Conservation (phyloP, 2,329 filamentous ascomycete genomes). For the Rasamsonia emersonii region DNA sequence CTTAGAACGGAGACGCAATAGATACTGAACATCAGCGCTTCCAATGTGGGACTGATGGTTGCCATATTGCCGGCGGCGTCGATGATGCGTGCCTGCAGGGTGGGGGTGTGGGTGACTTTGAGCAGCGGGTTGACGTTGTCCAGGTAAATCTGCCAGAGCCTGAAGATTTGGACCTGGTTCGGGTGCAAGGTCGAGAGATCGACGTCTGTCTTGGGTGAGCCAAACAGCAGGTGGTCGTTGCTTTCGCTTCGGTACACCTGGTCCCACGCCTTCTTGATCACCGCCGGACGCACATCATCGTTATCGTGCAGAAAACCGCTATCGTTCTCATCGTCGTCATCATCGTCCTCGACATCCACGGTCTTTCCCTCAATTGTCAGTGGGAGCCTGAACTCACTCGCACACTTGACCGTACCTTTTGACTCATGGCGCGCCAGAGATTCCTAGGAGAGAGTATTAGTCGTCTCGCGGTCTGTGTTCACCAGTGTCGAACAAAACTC, state of each 20-base stretch:
- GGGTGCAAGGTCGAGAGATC: slow-evolving; percentile 51
- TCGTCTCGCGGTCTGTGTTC: too few species aligned
- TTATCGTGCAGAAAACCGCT: slow-evolving; percentile 23
- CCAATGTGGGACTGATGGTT: slow-evolving; percentile 48
- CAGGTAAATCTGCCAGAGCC: slow-evolving; percentile 58
- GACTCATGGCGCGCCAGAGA: too few species aligned
- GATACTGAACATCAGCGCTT: slow-evolving; percentile 63
- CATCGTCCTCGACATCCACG: slow-evolving; percentile 10
- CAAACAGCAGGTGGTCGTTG: slow-evolving; percentile 47
- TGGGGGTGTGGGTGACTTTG: slow-evolving; percentile 60
- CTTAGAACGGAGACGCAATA: slow-evolving; percentile 54
- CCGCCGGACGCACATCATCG: slow-evolving; percentile 22
- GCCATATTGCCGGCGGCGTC: slow-evolving; percentile 50
- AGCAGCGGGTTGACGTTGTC: slow-evolving; percentile 61
- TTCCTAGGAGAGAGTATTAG: too few species aligned
- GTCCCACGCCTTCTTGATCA: slow-evolving; percentile 41
- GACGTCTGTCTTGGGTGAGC: slow-evolving; percentile 31
- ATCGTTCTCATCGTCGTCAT: slow-evolving; percentile 15
- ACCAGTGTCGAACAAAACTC: too few species aligned
- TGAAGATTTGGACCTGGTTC: slow-evolving; percentile 46
- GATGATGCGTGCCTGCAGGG: slow-evolving; percentile 55
- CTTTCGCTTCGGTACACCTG: slow-evolving; percentile 24
- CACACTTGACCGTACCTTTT: too few species aligned
- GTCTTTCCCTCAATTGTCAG: too few species aligned
- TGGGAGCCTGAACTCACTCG: too few species aligned